Base-by-base conservation (phyloP, 116 monocot species). In the Trichopus zeylanicus region DNA sequence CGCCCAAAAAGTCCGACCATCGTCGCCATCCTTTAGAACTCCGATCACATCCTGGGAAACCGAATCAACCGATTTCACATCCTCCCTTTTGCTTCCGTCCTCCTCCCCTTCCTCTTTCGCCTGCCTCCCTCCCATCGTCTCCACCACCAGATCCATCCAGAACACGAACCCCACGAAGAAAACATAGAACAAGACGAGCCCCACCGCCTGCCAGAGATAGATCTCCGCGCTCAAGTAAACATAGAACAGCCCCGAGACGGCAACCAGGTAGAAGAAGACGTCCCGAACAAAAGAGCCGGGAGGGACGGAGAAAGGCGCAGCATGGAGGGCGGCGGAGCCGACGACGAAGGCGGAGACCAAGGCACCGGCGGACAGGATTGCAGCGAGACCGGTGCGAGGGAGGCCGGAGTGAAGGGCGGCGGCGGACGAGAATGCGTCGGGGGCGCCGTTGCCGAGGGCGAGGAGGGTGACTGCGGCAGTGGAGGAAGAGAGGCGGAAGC, bases 261-360 rank as follows among this genome's bases (percentile, higher is more conserved):
- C 80, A 29, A 95, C 25, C 23, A 95, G 62, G 56, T 95, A 95
- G 74, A 80, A 89, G 60, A 89, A 89, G 22, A 79, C 86, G 26
- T 95, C 90, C 25, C 95, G 67, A 15, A 89, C 65, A 57, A 95
- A 89, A 22, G 78, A 67, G 4, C 70, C 73, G 6, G 90, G 90
- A 0, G 76, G 47, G 5, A 95, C 64, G 16, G 86, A 34, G 49
- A 89, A 86, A 0, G 89, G 89, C 5, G 76, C 81, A 18, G 86
- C 61, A 57, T 67, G 48, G 35, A 86, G 38, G 28, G 86, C 75
- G 46, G 89, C 83, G 52, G 75, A 65, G 28, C 94, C 94, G 26
- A 95, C 83, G 46, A 95, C 94, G 68, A 89, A 81, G 19, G 94
- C 70, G 10, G 89, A 95, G 32, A 95, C 95, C 59, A 95, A 95